Conservation (phyloP, 257 asterid genomes). For the Scutellaria galericulata region DNA sequence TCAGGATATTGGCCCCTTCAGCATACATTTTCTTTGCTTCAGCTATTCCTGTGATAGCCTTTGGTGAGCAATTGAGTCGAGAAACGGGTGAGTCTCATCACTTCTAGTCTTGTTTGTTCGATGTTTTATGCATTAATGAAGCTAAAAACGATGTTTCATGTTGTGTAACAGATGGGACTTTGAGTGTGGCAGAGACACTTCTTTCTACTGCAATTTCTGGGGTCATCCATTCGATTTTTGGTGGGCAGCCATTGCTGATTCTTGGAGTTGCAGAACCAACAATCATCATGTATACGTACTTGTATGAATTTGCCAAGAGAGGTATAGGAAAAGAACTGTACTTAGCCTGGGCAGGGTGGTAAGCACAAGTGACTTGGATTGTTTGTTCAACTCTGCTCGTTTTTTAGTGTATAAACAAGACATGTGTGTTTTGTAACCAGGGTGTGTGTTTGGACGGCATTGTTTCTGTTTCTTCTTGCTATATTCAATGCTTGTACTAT, state of each 20-base stretch:
- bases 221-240: constrained; percentile 72
- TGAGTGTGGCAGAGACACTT: constrained; percentile 66
- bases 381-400: neutral
- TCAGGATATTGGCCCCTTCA: constrained; percentile 68
- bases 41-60: constrained; percentile 66
- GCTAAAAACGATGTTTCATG: neutral
- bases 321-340: constrained; percentile 65
- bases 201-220: constrained; percentile 85
- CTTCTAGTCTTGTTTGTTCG: neutral
- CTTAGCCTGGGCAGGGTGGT: constrained; percentile 95
- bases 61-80: constrained; percentile 71
- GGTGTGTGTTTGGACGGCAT: constrained; percentile 71
- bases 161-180: constrained; percentile 39
- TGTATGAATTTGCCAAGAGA: constrained; percentile 62
- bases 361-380: constrained; percentile 8
- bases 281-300: constrained; percentile 81
- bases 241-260: constrained; percentile 88
- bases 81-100: constrained; percentile 48
- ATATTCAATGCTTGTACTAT: constrained; percentile 57
- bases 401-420: neutral
- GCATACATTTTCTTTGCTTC: constrained; percentile 75
- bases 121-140: neutral
- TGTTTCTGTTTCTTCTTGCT: constrained; percentile 60
- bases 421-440: constrained; percentile 38
- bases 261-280: constrained; percentile 97